These are phyloP conservation scores for Amesomyces nigricolor DNA, from an alignment of 2,329 filamentous ascomycete species.

Conservation along the genomic window DNA sequence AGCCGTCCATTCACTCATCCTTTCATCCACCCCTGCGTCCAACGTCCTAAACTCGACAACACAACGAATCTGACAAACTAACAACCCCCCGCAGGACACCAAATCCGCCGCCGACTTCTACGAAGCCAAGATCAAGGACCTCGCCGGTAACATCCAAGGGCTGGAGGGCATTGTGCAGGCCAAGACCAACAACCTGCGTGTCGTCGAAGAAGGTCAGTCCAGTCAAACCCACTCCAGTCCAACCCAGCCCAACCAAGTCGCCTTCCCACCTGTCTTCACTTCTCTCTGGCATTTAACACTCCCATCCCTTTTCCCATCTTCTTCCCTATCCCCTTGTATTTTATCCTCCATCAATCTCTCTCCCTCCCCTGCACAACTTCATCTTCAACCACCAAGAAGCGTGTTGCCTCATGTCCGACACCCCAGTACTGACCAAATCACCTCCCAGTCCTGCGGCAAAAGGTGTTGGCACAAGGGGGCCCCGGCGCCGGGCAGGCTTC, in stretches of 20 bases:
- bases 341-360: background rate
- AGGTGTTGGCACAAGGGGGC: constrained; percentile 30
- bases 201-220: constrained; percentile 76
- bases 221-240: no score
- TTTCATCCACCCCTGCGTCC: background rate
- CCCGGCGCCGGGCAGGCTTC: constrained; percentile 19
- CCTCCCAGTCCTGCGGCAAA: constrained; percentile 35
- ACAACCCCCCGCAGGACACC: constrained; percentile 36
- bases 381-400: no score
- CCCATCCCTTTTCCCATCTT: background rate
- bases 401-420: no score
- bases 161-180: constrained; percentile 52
- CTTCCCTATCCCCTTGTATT: background rate
- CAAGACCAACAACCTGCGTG: constrained; percentile 78
- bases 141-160: constrained; percentile 49
- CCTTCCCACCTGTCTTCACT: no score
- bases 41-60: background rate
- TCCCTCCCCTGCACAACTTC: no score
- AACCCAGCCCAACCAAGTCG: no score
- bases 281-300: no score
- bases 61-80: background rate
- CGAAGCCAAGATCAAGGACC: constrained; percentile 49
- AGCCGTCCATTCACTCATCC: background rate
- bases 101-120: constrained; percentile 53
- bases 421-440: constrained; percentile 6